A percentile compares a stretch with the other conserved stretches of the same genome.
Conservation (phyloP, 257 asterid genomes). For the Solanum bulbocastanum region DNA sequence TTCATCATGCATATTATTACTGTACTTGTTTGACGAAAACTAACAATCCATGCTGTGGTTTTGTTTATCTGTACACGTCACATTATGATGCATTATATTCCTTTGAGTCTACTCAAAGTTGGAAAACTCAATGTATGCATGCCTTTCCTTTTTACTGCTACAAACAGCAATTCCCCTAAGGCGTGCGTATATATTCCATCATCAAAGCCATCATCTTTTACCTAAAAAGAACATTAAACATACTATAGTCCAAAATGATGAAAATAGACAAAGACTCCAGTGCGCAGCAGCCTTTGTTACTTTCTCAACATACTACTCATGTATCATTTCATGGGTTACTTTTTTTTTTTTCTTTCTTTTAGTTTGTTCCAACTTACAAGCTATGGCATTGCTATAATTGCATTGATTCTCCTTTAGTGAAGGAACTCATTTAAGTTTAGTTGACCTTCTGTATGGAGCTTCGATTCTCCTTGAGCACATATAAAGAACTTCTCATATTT, state of each 20-base stretch:
- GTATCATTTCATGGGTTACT: neutral
- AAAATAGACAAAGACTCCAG: neutral
- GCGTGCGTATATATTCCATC: neutral
- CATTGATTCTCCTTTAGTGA: neutral
- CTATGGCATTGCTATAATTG: neutral
- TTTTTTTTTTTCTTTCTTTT: too few relatives aligned
- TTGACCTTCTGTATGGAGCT: too few relatives aligned
- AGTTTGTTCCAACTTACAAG: neutral
- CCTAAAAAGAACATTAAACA: neutral
- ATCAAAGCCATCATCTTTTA: neutral
- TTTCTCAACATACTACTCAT: neutral
- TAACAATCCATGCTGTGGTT: neutral
- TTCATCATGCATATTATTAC: neutral
- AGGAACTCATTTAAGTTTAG: neutral
- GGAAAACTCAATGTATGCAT: neutral
- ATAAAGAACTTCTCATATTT: too few relatives aligned
- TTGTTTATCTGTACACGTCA: neutral
- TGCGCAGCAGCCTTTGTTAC: neutral
- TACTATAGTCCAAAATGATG: neutral
- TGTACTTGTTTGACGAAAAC: neutral
- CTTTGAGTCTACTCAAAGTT: neutral
- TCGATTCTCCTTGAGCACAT: too few relatives aligned
- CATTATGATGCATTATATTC: neutral
- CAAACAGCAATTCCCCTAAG: neutral
- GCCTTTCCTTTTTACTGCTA: neutral